Percentiles rank a stretch among this genome's conserved stretches.
These are phyloP conservation scores for Suillus lakei DNA, from an alignment of 768 basidiomycete species.

Conservation along the genomic window DNA sequence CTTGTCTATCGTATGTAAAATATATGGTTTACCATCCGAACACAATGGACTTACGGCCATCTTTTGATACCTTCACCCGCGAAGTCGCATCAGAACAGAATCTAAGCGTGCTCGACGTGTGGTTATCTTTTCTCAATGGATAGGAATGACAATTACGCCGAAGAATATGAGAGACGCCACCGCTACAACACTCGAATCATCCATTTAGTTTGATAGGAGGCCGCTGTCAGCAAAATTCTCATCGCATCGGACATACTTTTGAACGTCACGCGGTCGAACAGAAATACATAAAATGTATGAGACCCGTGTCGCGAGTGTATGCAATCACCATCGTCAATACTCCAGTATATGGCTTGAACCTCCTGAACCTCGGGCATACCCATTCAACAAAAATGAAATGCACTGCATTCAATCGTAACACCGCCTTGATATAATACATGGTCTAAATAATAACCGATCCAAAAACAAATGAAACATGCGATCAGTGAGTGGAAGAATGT, in stretches of 20 bases:
- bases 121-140: background rate
- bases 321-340: background rate
- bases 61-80: background rate
- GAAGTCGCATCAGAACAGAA: background rate
- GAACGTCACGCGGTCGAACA: background rate
- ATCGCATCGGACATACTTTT: no score
- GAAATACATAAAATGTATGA: background rate
- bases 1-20: no score
- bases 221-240: no score
- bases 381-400: background rate
- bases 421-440: background rate
- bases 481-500: background rate
- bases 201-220: background rate
- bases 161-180: background rate
- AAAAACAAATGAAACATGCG: conserved; percentile 1
- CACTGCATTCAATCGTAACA: background rate
- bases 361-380: background rate
- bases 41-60: background rate
- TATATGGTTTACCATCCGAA: background rate
- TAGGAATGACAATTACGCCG: background rate
- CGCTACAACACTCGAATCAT: no score
- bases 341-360: background rate
- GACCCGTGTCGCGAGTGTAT: background rate
- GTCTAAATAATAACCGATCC: background rate
- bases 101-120: background rate